Conservation (phyloP, 2,329 filamentous ascomycete species). For the Aspergillus latus region DNA sequence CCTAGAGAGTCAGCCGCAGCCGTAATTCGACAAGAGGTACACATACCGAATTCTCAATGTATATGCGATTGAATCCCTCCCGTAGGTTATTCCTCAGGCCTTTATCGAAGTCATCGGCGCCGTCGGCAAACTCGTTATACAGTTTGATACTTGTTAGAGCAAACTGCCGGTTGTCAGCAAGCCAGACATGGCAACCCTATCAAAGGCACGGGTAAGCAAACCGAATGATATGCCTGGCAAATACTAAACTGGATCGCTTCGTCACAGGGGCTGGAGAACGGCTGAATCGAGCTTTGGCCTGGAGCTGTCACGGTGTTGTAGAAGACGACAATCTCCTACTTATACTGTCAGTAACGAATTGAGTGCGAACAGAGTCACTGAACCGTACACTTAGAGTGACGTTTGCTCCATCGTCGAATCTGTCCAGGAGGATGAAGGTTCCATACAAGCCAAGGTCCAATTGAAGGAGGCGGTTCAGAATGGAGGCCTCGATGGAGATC, state of each 20-base stretch:
- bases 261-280: background rate
- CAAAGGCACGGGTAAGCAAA: background rate
- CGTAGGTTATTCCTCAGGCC: background rate
- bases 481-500: background rate
- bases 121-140: conserved; percentile 2
- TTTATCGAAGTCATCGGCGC: background rate
- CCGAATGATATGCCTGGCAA: conserved; percentile 3
- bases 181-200: background rate
- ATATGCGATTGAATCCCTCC: conserved; percentile 1
- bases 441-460: conserved; percentile 4
- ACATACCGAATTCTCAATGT: conserved; percentile 2
- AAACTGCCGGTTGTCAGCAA: background rate
- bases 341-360: background rate
- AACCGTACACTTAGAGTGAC: background rate
- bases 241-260: background rate
- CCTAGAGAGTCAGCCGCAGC: background rate
- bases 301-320: background rate
- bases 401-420: background rate
- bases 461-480: conserved; percentile 3
- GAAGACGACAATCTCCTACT: background rate
- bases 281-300: background rate
- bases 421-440: conserved; percentile 4
- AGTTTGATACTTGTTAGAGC: background rate
- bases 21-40: background rate
- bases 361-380: background rate